Conservation (phyloP, 768 basidiomycete species). For the Phanerochaete carnosa region DNA sequence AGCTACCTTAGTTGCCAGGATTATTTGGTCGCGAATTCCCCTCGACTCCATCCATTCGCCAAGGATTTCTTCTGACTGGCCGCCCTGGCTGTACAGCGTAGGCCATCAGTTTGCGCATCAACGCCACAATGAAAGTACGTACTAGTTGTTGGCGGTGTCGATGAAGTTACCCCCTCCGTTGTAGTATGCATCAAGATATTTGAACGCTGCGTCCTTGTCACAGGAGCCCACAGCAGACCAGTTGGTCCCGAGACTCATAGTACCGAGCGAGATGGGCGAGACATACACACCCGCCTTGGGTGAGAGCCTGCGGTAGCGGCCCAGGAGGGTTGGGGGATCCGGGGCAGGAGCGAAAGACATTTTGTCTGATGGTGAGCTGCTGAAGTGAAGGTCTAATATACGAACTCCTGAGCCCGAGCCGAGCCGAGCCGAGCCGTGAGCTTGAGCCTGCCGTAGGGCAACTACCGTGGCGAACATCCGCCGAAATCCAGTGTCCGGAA, state of each 20-base stretch:
- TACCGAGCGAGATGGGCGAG: slow-evolving; percentile 36
- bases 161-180: slow-evolving; percentile 29
- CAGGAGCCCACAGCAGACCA: slow-evolving; percentile 28
- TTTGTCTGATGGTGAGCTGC: not conserved
- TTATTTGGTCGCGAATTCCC: slow-evolving; percentile 34
- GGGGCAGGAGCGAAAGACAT: slow-evolving; percentile 1
- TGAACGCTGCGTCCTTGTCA: slow-evolving; percentile 33
- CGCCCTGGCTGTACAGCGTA: slow-evolving; percentile 32
- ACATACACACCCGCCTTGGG: slow-evolving; percentile 34
- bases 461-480: too few species aligned
- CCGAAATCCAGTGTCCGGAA: too few species aligned
- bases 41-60: slow-evolving; percentile 39
- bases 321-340: slow-evolving; percentile 16
- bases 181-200: slow-evolving; percentile 36
- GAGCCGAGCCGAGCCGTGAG: too few species aligned
- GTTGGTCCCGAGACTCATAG: slow-evolving; percentile 36
- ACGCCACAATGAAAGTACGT: slow-evolving; percentile 31
- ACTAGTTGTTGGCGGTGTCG: slow-evolving; percentile 29
- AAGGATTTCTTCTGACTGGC: slow-evolving; percentile 29
- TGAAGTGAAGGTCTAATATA: not conserved
- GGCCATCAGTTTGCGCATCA: slow-evolving; percentile 30
- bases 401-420: not conserved
- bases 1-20: slow-evolving; percentile 27
- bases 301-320: slow-evolving; percentile 28
- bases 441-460: too few species aligned